phyloP scores from a whole-genome alignment of 2,329 filamentous ascomycete genomes.

The Dactylellina leptospora region DNA sequence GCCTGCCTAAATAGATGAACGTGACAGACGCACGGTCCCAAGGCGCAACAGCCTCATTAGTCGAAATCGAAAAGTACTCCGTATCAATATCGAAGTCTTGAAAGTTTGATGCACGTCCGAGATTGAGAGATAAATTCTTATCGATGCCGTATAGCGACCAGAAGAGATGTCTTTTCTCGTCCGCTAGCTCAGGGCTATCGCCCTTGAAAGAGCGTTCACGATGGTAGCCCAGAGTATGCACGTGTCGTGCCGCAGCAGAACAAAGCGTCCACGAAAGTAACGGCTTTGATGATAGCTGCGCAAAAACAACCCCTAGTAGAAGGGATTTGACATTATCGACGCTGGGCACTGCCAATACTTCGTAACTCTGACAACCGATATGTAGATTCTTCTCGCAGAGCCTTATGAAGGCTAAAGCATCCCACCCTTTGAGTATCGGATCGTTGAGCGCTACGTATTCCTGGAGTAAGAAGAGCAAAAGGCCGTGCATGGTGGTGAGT shows the following conservation, averaged over 20 bases:
- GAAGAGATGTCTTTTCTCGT: constrained; percentile 47
- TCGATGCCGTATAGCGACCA: constrained; percentile 49
- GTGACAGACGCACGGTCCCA: constrained; percentile 44
- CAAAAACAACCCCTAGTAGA: constrained; percentile 36
- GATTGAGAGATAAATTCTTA: constrained; percentile 41
- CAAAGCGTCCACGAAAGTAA: constrained; percentile 46
- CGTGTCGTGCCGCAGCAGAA: constrained; percentile 39
- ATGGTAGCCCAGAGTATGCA: constrained; percentile 41
- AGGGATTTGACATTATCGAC: constrained; percentile 42
- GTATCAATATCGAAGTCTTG: constrained; percentile 50
- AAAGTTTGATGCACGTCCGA: constrained; percentile 48
- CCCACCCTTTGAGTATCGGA: constrained; percentile 37
- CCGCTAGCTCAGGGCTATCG: constrained; percentile 30
- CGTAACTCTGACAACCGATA: constrained; percentile 52
- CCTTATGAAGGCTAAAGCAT: constrained; percentile 13
- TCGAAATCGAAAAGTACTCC: constrained; percentile 32
- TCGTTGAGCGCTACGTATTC: constrained; percentile 38
- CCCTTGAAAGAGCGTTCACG: constrained; percentile 45
- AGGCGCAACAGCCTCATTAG: constrained; percentile 19
- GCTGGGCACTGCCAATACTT: constrained; percentile 34
- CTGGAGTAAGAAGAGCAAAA: constrained; percentile 35
- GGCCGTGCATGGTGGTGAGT: constrained; percentile 47
- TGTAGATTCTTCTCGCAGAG: constrained; percentile 46
- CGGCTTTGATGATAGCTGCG: constrained; percentile 39
- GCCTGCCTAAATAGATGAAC: constrained; percentile 26